Percentiles rank a stretch among this genome's conserved stretches.
phyloP scores from a whole-genome alignment of 2,329 filamentous ascomycete species.

The Sclerotinia trifoliorum region DNA sequence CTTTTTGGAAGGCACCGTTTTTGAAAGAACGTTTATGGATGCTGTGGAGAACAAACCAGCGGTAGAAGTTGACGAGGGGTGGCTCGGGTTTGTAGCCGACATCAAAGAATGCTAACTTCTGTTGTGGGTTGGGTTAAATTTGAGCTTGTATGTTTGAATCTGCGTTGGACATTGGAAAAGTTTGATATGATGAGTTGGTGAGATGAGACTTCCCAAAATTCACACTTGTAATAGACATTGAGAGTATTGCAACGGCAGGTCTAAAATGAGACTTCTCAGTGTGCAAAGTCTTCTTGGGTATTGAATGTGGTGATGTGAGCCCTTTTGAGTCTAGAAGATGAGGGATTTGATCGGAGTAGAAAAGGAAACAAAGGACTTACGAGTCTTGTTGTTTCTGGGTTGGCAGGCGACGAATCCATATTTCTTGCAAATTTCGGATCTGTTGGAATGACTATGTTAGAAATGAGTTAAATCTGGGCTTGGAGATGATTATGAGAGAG shows the following conservation, averaged over 20 bases:
- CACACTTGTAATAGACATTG: not conserved
- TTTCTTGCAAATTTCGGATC: conserved; percentile 7
- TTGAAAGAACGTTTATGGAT: conserved; percentile 21
- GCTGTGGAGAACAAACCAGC: conserved; percentile 19
- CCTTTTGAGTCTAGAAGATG: too few relatives aligned
- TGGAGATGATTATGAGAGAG: not conserved
- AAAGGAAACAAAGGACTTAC: not conserved
- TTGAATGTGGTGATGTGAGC: not conserved
- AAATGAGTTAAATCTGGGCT: not conserved
- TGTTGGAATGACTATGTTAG: not conserved
- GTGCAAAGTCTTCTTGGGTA: not conserved
- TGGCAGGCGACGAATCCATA: not conserved
- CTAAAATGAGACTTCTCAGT: not conserved
- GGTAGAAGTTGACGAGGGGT: conserved; percentile 8
- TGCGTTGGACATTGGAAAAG: not conserved
- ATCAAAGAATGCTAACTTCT: not conserved
- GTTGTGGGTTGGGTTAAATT: not conserved
- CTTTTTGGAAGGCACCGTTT: not conserved
- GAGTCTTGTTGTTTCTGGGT: not conserved
- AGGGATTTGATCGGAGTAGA: not conserved
- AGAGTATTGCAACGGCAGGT: too few relatives aligned
- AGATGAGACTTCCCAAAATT: too few relatives aligned
- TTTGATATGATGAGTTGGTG: not conserved
- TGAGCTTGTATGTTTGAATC: not conserved
- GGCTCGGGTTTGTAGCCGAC: not conserved